A percentile compares a stretch with the other conserved stretches of the same genome.
Conservation (phyloP, 768 basidiomycete species). For the Russula brevipes region DNA sequence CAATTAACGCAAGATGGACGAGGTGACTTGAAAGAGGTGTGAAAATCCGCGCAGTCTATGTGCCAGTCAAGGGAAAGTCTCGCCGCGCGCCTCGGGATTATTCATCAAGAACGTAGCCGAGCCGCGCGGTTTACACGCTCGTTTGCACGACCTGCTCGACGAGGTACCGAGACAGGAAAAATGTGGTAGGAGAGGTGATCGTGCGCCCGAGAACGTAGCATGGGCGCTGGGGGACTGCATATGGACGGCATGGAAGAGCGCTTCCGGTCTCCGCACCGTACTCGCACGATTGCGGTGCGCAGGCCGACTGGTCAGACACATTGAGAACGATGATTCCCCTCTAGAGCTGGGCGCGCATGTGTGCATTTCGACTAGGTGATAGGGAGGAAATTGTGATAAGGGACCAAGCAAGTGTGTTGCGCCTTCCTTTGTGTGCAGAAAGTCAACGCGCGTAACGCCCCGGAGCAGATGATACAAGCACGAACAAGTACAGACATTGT, state of each 20-base stretch:
- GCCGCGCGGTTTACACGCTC: background rate
- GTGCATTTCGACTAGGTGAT: background rate
- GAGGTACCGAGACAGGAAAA: constrained; percentile 2
- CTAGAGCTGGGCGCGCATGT: background rate
- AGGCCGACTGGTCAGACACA: background rate
- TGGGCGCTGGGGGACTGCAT: background rate
- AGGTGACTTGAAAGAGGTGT: constrained; percentile 5
- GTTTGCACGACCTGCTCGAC: background rate
- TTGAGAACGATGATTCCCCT: background rate
- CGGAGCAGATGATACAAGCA: background rate
- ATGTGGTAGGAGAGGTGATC: background rate
- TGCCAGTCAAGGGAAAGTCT: background rate
- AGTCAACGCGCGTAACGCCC: background rate
- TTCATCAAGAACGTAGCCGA: background rate
- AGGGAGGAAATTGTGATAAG: constrained; percentile 9
- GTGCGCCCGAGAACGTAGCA: background rate
- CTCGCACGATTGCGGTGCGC: constrained; percentile 7
- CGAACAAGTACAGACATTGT: background rate
- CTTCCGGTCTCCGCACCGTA: constrained; percentile 7
- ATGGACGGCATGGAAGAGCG: background rate
- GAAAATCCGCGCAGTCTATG: background rate
- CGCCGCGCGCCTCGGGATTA: background rate
- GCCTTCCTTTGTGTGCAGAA: background rate
- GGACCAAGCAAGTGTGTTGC: background rate
- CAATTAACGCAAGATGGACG: background rate